Base-by-base conservation (phyloP, 2,329 filamentous ascomycete genomes). In the Alternaria atra region DNA sequence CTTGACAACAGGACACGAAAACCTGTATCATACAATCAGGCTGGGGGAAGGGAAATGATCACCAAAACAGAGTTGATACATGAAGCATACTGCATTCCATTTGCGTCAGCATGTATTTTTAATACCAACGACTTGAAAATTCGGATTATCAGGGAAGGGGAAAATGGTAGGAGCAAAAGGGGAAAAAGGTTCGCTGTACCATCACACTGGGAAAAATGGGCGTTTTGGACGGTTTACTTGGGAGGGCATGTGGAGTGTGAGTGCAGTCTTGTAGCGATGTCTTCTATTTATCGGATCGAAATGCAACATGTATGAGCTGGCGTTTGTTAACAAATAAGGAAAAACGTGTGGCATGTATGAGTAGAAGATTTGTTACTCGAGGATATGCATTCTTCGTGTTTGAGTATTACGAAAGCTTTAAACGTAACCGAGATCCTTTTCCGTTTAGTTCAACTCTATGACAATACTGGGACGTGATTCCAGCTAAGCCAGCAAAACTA, bases 261-360 rank as follows among this genome's bases (percentile, higher is more conserved):
- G 39, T 25, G 20, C 10, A 42, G 6, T 23, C 17, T 23, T 20
- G 37, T 40, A 23, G 37, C 37, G 17, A 23, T 40, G 12, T 6
- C 23, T 40, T 40, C 9, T 17, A 40, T 20, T 2, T 27, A 13
- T 40, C 6, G 25, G 2, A 29, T 8, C 7, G n/a, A 6, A 8
- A 10, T 29, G 15, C 40, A 40, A 40, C 10, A 40, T 40, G 23
- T 7, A 29, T 3, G 9, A n/a, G 20, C 2, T 48, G 12, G 30
- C 13, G 30, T 27, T 12, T 12, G 20, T 2, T 6, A 2, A 10
- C 2, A 5, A 7, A 12, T 1, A 25, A 0, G 2, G 20, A n/a
- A 34, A 15, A n/a, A 30, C 30, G n/a, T 34, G 13, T 5, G 2
- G 7, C 46, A 7, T 48, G 17, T 48, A 6, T 5, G 8, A 9